Conservation (phyloP, 2,329 filamentous ascomycete species). For the Fusarium agapanthi region DNA sequence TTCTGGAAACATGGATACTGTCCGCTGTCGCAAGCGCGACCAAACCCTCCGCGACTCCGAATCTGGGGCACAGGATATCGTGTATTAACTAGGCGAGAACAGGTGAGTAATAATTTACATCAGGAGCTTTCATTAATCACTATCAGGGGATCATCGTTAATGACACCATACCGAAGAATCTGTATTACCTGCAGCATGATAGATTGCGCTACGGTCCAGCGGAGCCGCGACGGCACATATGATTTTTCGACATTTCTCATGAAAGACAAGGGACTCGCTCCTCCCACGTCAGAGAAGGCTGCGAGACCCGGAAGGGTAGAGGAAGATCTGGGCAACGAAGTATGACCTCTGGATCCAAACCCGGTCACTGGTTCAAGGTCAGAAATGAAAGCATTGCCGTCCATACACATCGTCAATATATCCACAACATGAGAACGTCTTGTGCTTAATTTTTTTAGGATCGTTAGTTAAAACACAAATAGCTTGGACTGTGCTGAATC, state of each 20-base stretch:
- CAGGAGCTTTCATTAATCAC: background rate
- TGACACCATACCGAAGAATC: background rate
- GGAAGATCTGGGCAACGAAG: slow-evolving; percentile 16
- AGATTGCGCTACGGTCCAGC: slow-evolving; percentile 40
- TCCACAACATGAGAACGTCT: background rate
- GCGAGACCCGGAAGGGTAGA: slow-evolving; percentile 14
- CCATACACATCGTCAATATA: background rate
- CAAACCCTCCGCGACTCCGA: slow-evolving; percentile 29
- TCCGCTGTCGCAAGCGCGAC: slow-evolving; percentile 11
- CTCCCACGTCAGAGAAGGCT: slow-evolving; percentile 8
- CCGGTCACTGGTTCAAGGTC: background rate
- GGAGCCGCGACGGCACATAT: slow-evolving; percentile 34
- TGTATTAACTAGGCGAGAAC: background rate
- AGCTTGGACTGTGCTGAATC: slow-evolving; percentile 18
- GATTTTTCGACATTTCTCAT: slow-evolving; percentile 3
- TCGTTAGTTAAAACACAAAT: slow-evolving; percentile 11
- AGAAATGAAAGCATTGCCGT: background rate
- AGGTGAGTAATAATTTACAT: slow-evolving; percentile 5
- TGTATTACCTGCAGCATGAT: background rate
- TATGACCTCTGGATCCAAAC: background rate
- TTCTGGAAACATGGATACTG: slow-evolving; percentile 30
- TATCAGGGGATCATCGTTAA: background rate
- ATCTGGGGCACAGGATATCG: slow-evolving; percentile 24
- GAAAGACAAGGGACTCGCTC: slow-evolving; percentile 14
- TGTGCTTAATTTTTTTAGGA: slow-evolving; percentile 10